phyloP scores from a whole-genome alignment of 148 eudicot species.

The Rhododendron ovatum region DNA sequence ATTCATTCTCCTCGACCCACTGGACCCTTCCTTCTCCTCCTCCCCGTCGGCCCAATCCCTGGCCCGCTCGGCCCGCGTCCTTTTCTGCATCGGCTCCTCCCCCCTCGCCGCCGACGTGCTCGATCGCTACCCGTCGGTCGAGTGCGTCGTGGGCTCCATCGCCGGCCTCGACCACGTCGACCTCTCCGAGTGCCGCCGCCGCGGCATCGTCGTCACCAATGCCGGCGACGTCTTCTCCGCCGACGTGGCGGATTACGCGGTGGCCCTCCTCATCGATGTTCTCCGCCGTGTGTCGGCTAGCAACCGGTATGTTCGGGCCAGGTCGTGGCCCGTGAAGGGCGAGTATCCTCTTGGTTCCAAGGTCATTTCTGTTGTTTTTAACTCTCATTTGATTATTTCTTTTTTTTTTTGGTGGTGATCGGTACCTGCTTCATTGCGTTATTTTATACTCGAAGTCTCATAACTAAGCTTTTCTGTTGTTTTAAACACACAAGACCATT shows the following conservation, averaged over 20 bases:
- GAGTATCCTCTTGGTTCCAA: slow-evolving; percentile 43
- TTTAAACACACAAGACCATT: too few species aligned
- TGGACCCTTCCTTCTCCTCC: slow-evolving; percentile 22
- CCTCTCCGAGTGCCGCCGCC: slow-evolving; percentile 55
- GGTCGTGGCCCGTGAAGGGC: slow-evolving; percentile 42
- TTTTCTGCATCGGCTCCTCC: slow-evolving; percentile 38
- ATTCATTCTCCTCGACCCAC: slow-evolving; percentile 50
- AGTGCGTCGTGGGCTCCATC: slow-evolving; percentile 35
- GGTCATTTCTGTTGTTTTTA: slow-evolving; percentile 1
- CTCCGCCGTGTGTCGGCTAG: slow-evolving; percentile 47
- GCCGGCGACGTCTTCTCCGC: slow-evolving; percentile 63
- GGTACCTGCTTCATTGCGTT: background rate
- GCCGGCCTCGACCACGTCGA: slow-evolving; percentile 63
- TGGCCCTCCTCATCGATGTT: slow-evolving; percentile 62
- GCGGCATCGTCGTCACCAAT: slow-evolving; percentile 50
- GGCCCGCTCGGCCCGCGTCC: slow-evolving; percentile 14
- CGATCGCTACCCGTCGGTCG: slow-evolving; percentile 45
- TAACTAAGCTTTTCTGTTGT: background rate
- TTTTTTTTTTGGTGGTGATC: background rate
- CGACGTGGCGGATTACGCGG: slow-evolving; percentile 65
- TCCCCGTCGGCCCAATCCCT: background rate
- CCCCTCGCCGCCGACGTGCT: slow-evolving; percentile 36
- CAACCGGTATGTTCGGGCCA: slow-evolving; percentile 54
- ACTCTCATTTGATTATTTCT: background rate
- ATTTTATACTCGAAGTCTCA: too few species aligned